Evolutionary conservation across 2,329 filamentous ascomycete genomes (phyloP), one percentile per base, ranked within the genome.

Genomic region (Cytospora piceae): DNA sequence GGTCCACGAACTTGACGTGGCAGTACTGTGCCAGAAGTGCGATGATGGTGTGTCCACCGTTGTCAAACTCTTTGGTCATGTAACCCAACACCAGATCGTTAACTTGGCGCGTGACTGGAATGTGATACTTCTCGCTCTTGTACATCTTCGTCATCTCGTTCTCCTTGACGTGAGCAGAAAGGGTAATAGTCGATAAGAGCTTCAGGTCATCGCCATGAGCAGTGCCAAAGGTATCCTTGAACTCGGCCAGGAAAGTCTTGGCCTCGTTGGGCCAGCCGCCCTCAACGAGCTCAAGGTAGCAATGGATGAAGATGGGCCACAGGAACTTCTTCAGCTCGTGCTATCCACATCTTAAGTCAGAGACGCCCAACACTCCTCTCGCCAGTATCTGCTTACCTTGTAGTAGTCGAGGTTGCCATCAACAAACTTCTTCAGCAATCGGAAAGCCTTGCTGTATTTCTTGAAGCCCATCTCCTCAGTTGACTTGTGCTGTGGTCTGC

Each of bases 301-400:
- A 95, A 77, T 99, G 96, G 59, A 98, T 91, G 73, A 97, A 98
- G 0, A 96, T 81, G 0, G 95, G 95, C 93, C 95, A 99, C 20
- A 97, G 80, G 4, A 98, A 82, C 70, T 96, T 93, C 66, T 87
- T 85, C 3, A 99, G 83, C 79, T 99, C 95, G 54, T 94, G 93
- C 87, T 94, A 68, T 15, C 9, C 39, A 66, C 14, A 54, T 2
- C n/a, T 58, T 74, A 42, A 76, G 70, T 52, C 56, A 60, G 65
- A 24, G 3, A 12, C n/a, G 24, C 11, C 14, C 24, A 6, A 20
- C 27, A 7, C 11, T 12, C 7, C 29, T 20, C 4, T 24, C 29
- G 27, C 17, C 17, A 8, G 17, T 17, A 32, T 6, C 4, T 24
- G 67, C 78, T 72, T 77, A 90, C 91, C 82, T 97, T 97, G 85